Evolutionary conservation across 73 alveolate species (phyloP).

Genomic region (Urostyla sp.): DNA sequence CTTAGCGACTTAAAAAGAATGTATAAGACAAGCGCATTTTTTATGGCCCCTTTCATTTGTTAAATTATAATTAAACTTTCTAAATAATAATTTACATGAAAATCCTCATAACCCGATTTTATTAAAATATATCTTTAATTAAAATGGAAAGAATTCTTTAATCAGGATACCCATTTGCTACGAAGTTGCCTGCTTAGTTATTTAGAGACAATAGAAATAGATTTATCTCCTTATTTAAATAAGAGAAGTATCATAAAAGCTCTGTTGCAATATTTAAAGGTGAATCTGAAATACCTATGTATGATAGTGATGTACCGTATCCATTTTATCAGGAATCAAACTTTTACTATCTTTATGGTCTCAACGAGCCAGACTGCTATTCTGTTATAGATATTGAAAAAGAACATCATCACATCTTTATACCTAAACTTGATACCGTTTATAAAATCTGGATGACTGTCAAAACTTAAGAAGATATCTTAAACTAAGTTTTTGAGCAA

Average conservation of each 20-base stretch:
- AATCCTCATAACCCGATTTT: too few relatives aligned
- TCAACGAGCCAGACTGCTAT: conserved; percentile 74
- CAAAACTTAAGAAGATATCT: conserved; percentile 63
- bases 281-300: conserved; percentile 48
- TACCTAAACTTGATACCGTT: conserved; percentile 65
- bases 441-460: conserved; percentile 88
- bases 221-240: conserved; percentile 38
- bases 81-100: too few relatives aligned
- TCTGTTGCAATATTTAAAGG: conserved; percentile 58
- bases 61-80: too few relatives aligned
- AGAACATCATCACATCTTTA: conserved; percentile 67
- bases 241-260: conserved; percentile 4
- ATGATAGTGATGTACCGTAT: conserved; percentile 66
- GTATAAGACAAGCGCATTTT: too few relatives aligned
- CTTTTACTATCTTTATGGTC: conserved; percentile 84
- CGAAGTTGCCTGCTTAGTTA: conserved; percentile 36
- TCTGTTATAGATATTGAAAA: conserved; percentile 75
- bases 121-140: too few relatives aligned
- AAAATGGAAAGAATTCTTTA: too few relatives aligned
- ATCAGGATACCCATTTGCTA: conserved; percentile 48
- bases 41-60: too few relatives aligned
- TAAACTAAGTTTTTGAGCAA: too few relatives aligned
- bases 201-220: conserved; percentile 55
- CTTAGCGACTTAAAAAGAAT: too few relatives aligned
- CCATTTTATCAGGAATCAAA: conserved; percentile 73